A percentile compares a stretch with the other conserved stretches of the same genome.
phyloP scores from a whole-genome alignment of 129 eudicot genomes.

The Flaveria trinervia region DNA sequence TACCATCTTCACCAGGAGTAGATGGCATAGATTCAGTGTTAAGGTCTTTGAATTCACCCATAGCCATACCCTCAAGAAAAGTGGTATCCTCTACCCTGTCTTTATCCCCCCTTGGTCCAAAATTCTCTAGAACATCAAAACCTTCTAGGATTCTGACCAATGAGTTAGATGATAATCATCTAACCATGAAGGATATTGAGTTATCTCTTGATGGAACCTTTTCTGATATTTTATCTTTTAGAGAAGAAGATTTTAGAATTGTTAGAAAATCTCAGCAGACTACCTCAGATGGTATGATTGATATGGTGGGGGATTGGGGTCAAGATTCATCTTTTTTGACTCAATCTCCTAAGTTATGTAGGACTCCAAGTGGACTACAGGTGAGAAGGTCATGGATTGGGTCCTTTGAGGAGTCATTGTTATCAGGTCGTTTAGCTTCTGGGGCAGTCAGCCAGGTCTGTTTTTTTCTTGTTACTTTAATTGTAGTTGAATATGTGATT shows the following conservation, averaged over 20 bases:
- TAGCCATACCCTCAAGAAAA: constrained; percentile 47
- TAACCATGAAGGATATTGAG: constrained; percentile 62
- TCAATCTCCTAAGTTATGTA: constrained; percentile 58
- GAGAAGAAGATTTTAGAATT: constrained; percentile 42
- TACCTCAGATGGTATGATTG: constrained; percentile 45
- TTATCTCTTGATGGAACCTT: constrained; percentile 58
- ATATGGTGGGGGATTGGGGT: constrained; percentile 38
- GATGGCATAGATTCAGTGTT: constrained; percentile 23
- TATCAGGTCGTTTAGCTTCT: constrained; percentile 90
- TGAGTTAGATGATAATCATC: constrained; percentile 48
- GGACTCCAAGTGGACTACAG: constrained; percentile 68
- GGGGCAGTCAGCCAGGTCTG: constrained; percentile 74
- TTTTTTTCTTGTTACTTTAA: not conserved
- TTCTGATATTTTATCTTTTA: constrained; percentile 40
- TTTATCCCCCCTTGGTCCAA: constrained; percentile 87
- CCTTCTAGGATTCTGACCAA: constrained; percentile 30
- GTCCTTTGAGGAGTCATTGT: constrained; percentile 95
- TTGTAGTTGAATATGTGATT: constrained; percentile 15
- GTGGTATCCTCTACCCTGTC: constrained; percentile 56
- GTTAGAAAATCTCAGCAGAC: constrained; percentile 45
- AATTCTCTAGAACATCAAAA: constrained; percentile 45
- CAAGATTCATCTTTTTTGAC: constrained; percentile 42
- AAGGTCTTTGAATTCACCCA: constrained; percentile 35
- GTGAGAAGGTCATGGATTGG: constrained; percentile 95
- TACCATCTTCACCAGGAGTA: constrained; percentile 39